Percentiles rank a stretch among this genome's conserved stretches.
Conservation (phyloP, 495 filamentous ascomycete species). For the Clohesyomyces aquaticus region DNA sequence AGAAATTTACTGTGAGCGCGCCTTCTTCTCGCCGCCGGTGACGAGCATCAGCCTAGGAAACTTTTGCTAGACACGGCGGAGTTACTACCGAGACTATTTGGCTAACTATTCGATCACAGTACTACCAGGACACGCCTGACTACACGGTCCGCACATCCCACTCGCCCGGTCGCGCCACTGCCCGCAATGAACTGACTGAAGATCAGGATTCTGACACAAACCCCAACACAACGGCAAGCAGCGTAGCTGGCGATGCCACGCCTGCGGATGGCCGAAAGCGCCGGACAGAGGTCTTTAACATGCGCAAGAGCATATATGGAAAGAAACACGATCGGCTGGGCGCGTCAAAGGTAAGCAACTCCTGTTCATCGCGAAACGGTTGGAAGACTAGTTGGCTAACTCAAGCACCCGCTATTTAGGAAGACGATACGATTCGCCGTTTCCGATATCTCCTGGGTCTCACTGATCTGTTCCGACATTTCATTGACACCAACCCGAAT, state of each 20-base stretch:
- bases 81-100: neutral
- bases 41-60: neutral
- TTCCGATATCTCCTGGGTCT: constrained; percentile 95
- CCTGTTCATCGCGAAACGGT: neutral
- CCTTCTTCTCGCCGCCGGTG: neutral
- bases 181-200: constrained; percentile 6
- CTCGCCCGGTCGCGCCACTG: neutral
- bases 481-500: constrained; percentile 96
- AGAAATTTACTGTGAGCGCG: constrained; percentile 32
- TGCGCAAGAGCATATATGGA: constrained; percentile 87
- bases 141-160: constrained; percentile 60
- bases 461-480: constrained; percentile 97
- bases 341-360: constrained; percentile 76
- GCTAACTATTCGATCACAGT: constrained; percentile 30
- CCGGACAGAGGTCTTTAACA: constrained; percentile 79
- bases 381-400: neutral
- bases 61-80: neutral
- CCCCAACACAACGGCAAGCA: constrained; percentile 88
- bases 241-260: constrained; percentile 71
- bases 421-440: constrained; percentile 92
- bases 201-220: constrained; percentile 84
- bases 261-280: constrained; percentile 77
- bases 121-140: constrained; percentile 77
- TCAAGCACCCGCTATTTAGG: constrained; percentile 54
- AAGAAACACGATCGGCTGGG: constrained; percentile 91